Base-by-base conservation (phyloP, 768 basidiomycete species). In the Hebeloma cylindrosporum region DNA sequence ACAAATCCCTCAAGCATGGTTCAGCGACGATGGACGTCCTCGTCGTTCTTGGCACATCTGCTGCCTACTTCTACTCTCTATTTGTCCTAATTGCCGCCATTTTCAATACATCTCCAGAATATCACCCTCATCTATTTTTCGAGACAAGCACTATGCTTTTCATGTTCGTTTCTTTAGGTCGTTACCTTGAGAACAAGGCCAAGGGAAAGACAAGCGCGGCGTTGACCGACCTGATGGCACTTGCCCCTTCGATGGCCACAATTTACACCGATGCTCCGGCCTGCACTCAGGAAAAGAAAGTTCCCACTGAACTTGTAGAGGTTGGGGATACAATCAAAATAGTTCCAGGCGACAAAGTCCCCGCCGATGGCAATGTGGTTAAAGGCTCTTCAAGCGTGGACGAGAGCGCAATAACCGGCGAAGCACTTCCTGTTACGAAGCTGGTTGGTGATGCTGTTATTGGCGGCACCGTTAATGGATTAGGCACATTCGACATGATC, bases 111-210 rank as follows among this genome's bases (percentile, higher is more conserved):
- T 78, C 85, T 7, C 75, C 84, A 0, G 75, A 75, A 31, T 90
- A 77, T 60, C 84, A 80, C 14, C 95, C 96, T 2, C 79, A 86
- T 61, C 78, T 93, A 33, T 98, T 98, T 69, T 98, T 98, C 70
- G 96, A 99, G 68, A 98, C 96, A 1, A 96, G 92, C 59, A 96
- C 96, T 14, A 98, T 97, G 96, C 73, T 99, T 50, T 85, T 99
- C 76, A 89, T 86, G 71, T 98, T 99, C 63, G 88, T 98, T 57
- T 94, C 92, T 2, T 79, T 98, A 10, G 96, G 96, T 4, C 83
- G 96, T 18, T 96, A 85, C 68, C 78, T 98, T 37, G 96, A 98
- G 70, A 98, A 98, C 67, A 80, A 85, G 44, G 96, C 96, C 35
- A 98, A 98, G 66, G 95, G 96, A 22, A 90, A 89, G 67, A 98